Evolutionary conservation across 768 basidiomycete species (phyloP), one percentile per base, ranked within the genome.

Genomic region (Tylopilus felleus): DNA sequence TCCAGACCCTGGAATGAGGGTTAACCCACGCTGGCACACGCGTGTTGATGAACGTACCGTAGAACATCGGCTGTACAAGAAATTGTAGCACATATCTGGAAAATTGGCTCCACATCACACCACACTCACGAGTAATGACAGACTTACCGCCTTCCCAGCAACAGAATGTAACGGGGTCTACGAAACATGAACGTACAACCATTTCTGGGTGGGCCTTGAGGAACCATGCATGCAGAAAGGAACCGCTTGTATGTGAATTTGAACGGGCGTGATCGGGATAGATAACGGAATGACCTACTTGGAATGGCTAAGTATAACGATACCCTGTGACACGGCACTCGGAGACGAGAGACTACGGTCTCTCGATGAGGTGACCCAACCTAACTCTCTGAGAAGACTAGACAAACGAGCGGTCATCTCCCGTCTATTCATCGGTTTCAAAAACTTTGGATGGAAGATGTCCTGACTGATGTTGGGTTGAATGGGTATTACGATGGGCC

Each of bases 111-210:
- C 17, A 4, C 40, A 56, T 45, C 50, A 49, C 28, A 5, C 36
- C 23, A 51, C 21, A 28, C 23, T 29, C 35, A 12, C n/a, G 5
- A 5, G 13, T 19, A 33, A 23, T 14, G 52, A 42, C 40, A 31
- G 9, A 76, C 81, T 55, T 61, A 88, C 89, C 88, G 55, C 93
- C 93, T 80, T 97, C 94, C 93, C 93, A 98, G 7, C 88, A 83
- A 69, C 92, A 94, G 70, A 94, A 92, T 0, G 87, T 82, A 27
- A 90, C 87, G 9, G 95, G 93, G 65, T 98, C 95, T 29, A 94
- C 86, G 64, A 97, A 93, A 66, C 90, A 93, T 9, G 86, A 93
- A 4, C 93, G 80, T 1, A 74, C 72, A 43, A 88, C 73, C 61
- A 96, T 76, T 19, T 80, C 71, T 1, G 91, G 86, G 50, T 84